These are phyloP conservation scores for Fusarium piperis DNA, from an alignment of 2,329 filamentous ascomycete species.

Conservation along the genomic window DNA sequence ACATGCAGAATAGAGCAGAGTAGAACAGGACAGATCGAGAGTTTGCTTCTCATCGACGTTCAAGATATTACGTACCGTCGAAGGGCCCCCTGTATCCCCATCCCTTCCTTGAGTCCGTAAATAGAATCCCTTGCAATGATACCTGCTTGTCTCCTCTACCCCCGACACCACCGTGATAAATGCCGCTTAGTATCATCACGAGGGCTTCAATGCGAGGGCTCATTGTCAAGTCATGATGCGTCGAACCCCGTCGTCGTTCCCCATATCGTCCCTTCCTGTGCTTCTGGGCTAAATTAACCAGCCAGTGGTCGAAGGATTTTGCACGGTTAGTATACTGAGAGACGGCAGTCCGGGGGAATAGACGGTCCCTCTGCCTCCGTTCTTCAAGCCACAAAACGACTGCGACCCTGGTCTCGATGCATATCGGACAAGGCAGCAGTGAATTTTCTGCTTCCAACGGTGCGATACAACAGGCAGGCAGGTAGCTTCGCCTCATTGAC, in stretches of 20 bases:
- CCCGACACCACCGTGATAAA: background rate
- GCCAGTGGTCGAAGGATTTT: background rate
- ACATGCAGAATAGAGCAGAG: background rate
- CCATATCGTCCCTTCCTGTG: background rate
- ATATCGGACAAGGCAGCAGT: background rate
- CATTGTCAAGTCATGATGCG: background rate
- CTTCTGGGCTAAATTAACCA: background rate
- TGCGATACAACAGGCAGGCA: background rate
- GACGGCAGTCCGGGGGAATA: background rate
- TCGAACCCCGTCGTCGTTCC: background rate
- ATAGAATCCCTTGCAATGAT: background rate
- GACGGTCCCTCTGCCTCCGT: background rate
- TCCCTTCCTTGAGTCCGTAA: background rate
- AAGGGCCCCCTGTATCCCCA: background rate
- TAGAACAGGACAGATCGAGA: background rate
- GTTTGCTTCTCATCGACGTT: background rate
- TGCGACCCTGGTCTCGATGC: background rate
- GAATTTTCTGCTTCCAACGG: background rate
- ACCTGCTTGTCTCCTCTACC: background rate
- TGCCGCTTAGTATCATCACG: background rate
- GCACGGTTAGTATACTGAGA: background rate
- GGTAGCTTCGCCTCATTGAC: conserved; percentile 6
- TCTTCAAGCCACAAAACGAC: background rate
- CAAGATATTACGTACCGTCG: background rate
- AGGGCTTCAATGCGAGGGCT: background rate